phyloP scores from a whole-genome alignment of 2,329 filamentous ascomycete genomes.

The Hymenotorrendiella dingleyae region DNA sequence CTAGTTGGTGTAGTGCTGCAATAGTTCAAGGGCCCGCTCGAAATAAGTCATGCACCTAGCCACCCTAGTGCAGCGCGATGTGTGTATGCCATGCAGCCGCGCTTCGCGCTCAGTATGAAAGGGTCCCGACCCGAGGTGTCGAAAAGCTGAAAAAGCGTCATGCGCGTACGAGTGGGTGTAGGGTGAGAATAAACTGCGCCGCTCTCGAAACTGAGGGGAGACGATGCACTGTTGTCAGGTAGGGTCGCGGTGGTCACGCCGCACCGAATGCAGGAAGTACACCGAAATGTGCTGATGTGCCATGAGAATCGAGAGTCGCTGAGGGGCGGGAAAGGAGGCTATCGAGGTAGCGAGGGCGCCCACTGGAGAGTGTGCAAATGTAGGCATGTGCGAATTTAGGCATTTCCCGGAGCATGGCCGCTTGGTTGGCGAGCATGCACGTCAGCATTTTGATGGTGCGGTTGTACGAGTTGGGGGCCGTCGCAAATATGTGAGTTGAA shows the following conservation, averaged over 20 bases:
- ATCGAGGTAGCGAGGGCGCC: background rate
- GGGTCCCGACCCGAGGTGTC: too few relatives aligned
- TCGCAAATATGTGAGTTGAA: background rate
- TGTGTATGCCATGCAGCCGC: too few relatives aligned
- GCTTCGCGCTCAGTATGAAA: too few relatives aligned
- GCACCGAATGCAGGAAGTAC: background rate
- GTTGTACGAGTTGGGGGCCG: slow-evolving; percentile 7
- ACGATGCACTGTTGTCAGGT: background rate
- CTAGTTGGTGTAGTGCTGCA: too few relatives aligned
- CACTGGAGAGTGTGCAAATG: background rate
- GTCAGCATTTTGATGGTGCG: slow-evolving; percentile 5
- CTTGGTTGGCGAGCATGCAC: slow-evolving; percentile 6
- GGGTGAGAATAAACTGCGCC: background rate
- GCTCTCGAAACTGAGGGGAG: background rate
- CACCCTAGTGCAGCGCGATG: background rate
- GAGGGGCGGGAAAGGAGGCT: background rate
- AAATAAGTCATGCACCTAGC: background rate
- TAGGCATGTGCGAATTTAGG: slow-evolving; percentile 5
- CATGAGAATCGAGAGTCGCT: background rate
- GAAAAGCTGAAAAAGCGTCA: too few relatives aligned
- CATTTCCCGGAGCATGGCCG: slow-evolving; percentile 6
- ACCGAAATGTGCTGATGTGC: background rate
- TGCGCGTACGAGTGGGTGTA: too few relatives aligned
- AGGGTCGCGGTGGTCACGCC: too few relatives aligned
- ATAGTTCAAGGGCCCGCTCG: background rate